Conservation (phyloP, 345 rosid genomes). For the Hibiscus mutabilis region DNA sequence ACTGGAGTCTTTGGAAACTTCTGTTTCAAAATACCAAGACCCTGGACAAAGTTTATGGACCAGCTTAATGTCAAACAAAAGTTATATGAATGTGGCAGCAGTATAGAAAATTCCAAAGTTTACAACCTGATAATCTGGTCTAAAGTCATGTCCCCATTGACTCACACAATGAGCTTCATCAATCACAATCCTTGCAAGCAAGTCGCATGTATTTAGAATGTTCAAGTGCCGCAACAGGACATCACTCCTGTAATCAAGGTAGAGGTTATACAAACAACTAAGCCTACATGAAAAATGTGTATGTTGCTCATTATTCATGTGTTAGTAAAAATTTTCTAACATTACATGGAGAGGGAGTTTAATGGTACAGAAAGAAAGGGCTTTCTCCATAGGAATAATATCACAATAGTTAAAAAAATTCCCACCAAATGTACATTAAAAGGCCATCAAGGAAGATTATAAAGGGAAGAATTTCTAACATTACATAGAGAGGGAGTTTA, state of each 20-base stretch:
- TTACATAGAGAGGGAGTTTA: not conserved
- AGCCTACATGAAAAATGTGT: not conserved
- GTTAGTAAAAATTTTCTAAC: not conserved
- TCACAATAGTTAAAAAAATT: not conserved
- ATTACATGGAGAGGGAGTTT: not conserved
- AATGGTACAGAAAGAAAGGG: not conserved
- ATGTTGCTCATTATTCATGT: not conserved
- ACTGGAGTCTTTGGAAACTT: constrained; percentile 86
- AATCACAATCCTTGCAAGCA: constrained; percentile 93
- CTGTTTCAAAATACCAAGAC: constrained; percentile 92
- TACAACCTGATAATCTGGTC: constrained; percentile 97
- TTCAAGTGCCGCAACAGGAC: constrained; percentile 79
- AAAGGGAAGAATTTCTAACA: not conserved
- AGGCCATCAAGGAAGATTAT: not conserved
- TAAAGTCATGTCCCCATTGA: constrained; percentile 99
- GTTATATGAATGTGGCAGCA: constrained; percentile 4
- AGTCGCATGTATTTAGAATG: constrained; percentile 59
- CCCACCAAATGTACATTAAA: not conserved
- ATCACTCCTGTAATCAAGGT: constrained; percentile 68
- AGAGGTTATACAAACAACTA: not conserved
- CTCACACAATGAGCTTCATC: constrained; percentile 99
- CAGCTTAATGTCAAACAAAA: constrained; percentile 17
- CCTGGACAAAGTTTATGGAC: constrained; percentile 39
- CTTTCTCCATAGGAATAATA: not conserved
- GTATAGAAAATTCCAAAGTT: constrained; percentile 14